A percentile compares a stretch with the other conserved stretches of the same genome.
These are phyloP conservation scores for Cladophialophora carrionii DNA, from an alignment of 2,329 filamentous ascomycete genomes.

Conservation along the genomic window DNA sequence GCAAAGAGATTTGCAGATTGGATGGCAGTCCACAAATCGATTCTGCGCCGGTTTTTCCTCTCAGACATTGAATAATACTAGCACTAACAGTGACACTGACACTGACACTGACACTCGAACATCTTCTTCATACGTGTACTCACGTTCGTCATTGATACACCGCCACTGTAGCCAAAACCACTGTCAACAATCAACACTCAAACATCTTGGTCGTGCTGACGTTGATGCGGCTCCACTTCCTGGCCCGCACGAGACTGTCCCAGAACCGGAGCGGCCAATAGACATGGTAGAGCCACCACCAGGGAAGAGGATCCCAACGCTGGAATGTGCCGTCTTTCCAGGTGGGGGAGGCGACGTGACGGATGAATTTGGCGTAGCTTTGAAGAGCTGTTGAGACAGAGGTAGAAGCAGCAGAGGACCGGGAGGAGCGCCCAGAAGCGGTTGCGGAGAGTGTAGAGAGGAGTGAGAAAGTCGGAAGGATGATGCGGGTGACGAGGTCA, in stretches of 20 bases:
- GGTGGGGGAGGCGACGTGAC: constrained; percentile 45
- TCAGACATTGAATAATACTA: too few species aligned
- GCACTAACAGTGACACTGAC: too few species aligned
- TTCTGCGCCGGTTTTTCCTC: too few species aligned
- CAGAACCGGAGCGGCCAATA: constrained; percentile 59
- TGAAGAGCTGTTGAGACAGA: not conserved
- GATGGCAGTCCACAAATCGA: too few species aligned
- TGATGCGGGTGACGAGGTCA: constrained; percentile 60
- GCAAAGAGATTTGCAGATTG: too few species aligned
- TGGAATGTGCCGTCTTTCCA: constrained; percentile 58
- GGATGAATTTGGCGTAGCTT: constrained; percentile 42
- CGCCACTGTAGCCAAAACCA: too few species aligned
- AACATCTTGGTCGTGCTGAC: constrained; percentile 68
- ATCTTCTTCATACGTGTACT: too few species aligned
- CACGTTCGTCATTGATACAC: too few species aligned
- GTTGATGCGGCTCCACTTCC: constrained; percentile 67
- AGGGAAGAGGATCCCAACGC: constrained; percentile 55
- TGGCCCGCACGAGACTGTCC: constrained; percentile 50
- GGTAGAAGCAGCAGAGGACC: not conserved
- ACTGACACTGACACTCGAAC: too few species aligned
- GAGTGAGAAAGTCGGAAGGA: constrained; percentile 53
- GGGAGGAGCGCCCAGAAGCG: not conserved
- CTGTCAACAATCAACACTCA: constrained; percentile 38
- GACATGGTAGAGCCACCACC: constrained; percentile 57
- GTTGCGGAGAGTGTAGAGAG: constrained; percentile 39